Evolutionary conservation across 495 filamentous ascomycete genomes (phyloP).

Genomic region (Penicillium argentinense): DNA sequence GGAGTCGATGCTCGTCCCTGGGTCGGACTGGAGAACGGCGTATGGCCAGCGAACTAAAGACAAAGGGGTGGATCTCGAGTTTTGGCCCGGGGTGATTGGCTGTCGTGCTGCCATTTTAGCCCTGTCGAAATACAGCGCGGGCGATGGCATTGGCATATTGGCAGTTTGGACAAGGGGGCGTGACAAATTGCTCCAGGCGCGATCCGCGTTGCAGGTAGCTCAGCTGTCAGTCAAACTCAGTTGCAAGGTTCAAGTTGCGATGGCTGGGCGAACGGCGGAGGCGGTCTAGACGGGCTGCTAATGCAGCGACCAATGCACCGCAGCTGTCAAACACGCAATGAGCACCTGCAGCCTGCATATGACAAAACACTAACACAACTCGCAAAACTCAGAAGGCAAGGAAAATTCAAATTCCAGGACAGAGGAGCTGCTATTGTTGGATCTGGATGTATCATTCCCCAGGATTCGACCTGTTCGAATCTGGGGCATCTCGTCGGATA

Average conservation of each 20-base stretch:
- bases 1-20: conserved; percentile 5
- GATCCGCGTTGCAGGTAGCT: conserved; percentile 8
- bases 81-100: not conserved
- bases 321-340: conserved; percentile 5
- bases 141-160: no score
- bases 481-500: no score
- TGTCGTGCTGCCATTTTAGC: not conserved
- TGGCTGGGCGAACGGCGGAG: not conserved
- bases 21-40: not conserved
- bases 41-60: no score
- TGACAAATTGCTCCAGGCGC: not conserved
- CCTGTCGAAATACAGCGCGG: no score
- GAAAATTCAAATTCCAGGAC: no score
- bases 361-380: no score
- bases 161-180: no score
- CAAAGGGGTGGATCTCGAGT: no score
- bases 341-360: conserved; percentile 15
- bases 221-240: conserved; percentile 18
- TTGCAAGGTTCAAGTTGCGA: conserved; percentile 1
- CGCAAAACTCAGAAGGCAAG: no score
- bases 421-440: no score
- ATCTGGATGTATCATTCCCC: not conserved
- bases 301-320: conserved; percentile 9
- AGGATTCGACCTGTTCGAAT: not conserved
- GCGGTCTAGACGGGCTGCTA: conserved; percentile 11